Conservation (phyloP, 371 early-diverging fungal species). For the Entomophthora muscae region DNA sequence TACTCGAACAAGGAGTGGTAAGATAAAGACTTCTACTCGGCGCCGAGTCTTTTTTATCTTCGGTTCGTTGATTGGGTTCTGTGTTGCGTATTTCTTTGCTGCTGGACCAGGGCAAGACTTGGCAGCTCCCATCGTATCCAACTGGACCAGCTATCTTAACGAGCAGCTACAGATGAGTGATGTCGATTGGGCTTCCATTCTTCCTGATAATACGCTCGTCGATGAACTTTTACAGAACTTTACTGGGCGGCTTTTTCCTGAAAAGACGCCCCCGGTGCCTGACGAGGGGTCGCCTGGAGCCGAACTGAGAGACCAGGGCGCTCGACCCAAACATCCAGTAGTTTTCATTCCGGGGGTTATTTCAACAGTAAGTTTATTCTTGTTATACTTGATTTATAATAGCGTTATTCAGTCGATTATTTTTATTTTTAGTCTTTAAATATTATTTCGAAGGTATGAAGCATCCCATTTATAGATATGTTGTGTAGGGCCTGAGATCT, state of each 20-base stretch:
- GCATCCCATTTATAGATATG: too few species aligned
- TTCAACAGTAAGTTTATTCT: conserved; percentile 29
- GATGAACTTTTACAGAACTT: conserved; percentile 12
- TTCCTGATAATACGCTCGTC: conserved; percentile 45
- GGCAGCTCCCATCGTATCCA: conserved; percentile 7
- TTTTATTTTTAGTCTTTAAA: too few species aligned
- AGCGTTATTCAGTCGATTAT: too few species aligned
- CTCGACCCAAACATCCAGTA: conserved; percentile 49
- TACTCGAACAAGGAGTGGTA: not conserved
- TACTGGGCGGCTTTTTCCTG: conserved; percentile 1
- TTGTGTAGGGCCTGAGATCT: conserved; percentile 49
- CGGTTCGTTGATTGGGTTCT: conserved; percentile 28
- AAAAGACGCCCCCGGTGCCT: not conserved
- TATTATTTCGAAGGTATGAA: too few species aligned
- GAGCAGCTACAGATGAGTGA: not conserved
- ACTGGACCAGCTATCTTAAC: conserved; percentile 5
- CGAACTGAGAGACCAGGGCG: conserved; percentile 16
- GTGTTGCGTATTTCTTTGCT: conserved; percentile 18
- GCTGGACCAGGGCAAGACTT: conserved; percentile 24
- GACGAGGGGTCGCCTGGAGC: conserved; percentile 11
- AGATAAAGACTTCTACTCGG: conserved; percentile 11
- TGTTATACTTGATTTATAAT: too few species aligned
- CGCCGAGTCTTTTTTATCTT: conserved; percentile 24
- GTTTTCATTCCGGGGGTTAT: conserved; percentile 84
- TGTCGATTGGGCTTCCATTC: conserved; percentile 29